Conservation (phyloP, 805 yeast genomes). For the Teunomyces pallodes region DNA sequence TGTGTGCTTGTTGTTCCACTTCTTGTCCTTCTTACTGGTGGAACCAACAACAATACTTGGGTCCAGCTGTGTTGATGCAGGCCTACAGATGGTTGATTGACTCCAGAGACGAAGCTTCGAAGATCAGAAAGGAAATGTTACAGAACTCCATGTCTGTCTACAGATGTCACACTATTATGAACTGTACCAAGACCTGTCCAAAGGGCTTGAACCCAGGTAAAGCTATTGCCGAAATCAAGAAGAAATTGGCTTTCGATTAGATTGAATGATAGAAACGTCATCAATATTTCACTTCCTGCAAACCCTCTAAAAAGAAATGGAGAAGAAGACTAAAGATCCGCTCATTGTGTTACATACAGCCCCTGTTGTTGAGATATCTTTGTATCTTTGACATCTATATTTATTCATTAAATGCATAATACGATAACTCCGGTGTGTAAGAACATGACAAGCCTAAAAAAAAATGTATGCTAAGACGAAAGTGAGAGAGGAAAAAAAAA, state of each 20-base stretch:
- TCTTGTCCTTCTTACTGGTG: slow-evolving; percentile 99
- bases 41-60: slow-evolving; percentile 98
- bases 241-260: slow-evolving; percentile 78
- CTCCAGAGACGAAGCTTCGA: slow-evolving; percentile 90
- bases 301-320: not conserved
- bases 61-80: slow-evolving; percentile 99
- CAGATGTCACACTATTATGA: slow-evolving; percentile 99
- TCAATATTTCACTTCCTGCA: too few species aligned
- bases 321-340: not conserved
- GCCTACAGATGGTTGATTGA: slow-evolving; percentile 99
- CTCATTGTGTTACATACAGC: not conserved
- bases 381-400: slow-evolving; percentile 3
- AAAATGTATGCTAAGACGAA: too few species aligned
- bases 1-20: slow-evolving; percentile 98
- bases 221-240: slow-evolving; percentile 97
- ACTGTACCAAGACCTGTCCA: slow-evolving; percentile 97
- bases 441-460: too few species aligned
- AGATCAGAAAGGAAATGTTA: slow-evolving; percentile 78
- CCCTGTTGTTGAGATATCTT: slow-evolving; percentile 1
- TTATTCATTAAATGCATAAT: slow-evolving; percentile 4
- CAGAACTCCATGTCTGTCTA: slow-evolving; percentile 96
- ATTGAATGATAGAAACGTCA: not conserved
- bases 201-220: slow-evolving; percentile 97
- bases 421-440: slow-evolving; percentile 1
- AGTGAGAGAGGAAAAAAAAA: not conserved